Evolutionary conservation across 2,329 filamentous ascomycete genomes (phyloP), one percentile per base, ranked within the genome.

Genomic region (Fusarium kyushuense): DNA sequence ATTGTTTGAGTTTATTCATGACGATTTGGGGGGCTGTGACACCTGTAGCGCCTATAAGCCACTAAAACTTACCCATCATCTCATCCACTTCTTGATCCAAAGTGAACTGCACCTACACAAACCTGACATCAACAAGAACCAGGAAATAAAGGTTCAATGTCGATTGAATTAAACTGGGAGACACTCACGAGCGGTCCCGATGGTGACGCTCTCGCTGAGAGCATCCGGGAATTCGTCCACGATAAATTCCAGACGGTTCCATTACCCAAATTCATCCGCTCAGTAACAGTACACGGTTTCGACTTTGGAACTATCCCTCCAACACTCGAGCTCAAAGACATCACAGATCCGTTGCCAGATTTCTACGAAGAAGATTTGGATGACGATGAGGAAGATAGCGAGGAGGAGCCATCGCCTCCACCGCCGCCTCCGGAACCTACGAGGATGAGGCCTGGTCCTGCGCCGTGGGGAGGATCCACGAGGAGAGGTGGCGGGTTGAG

Each of bases 121-220:
- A 12, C 19, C 43, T 54, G 23, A 25, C 38, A 32, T 51, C 19
- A 25, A 27, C 42, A 36, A 41, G 32, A 14, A 8, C 23, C 21
- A 43, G 30, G 48, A 41, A 35, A 35, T 33, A 7, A 36, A 42
- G 43, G 53, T 41, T 65, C 63, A 71, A 99, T 99, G 96, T 98
- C 96, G 72, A 95, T 99, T 83, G 94, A 98, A 77, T 91, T 99
- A 78, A 94, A 97, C 81, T 99, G 96, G 96, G 91, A 96, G 76
- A 92, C 91, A 66, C 88, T 98, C 76, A 98, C 95, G 23, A 90
- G 89, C 65, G 96, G 96, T 29, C 89, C 93, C 48, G 95, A 98
- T 79, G 95, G 96, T 57, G 86, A 90, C 69, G 92, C 89, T 54
- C 89, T 97, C 64, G 94, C 95, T 48, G 91, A 94, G 76, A 87